These are phyloP conservation scores for Gossypioides kirkii DNA, from an alignment of 345 rosid genomes.

Conservation along the genomic window DNA sequence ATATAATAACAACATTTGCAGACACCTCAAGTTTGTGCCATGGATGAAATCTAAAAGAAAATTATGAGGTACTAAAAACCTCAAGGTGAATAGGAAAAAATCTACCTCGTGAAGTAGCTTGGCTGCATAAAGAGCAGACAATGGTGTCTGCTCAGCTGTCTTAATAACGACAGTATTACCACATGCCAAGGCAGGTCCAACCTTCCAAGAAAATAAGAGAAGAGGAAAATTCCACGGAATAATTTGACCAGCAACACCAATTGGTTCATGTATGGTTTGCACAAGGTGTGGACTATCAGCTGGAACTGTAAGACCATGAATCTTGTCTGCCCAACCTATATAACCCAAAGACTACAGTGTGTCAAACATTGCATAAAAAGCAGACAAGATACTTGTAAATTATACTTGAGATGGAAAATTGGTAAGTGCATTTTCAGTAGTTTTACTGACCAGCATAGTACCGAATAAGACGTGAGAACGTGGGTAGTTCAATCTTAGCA, in stretches of 20 bases:
- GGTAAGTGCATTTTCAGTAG: background rate
- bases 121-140: conserved; percentile 49
- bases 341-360: conserved; percentile 8
- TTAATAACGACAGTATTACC: conserved; percentile 62
- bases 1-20: background rate
- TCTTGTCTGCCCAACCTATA: conserved; percentile 96
- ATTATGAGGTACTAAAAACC: too few species aligned
- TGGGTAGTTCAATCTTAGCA: conserved; percentile 67
- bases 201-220: conserved; percentile 70
- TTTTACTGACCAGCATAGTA: conserved; percentile 79
- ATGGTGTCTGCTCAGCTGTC: conserved; percentile 72
- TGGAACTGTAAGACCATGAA: conserved; percentile 81
- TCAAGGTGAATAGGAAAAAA: background rate
- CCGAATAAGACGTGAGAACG: conserved; percentile 59
- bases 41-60: too few species aligned
- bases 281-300: conserved; percentile 74
- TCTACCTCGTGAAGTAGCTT: conserved; percentile 59
- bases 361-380: background rate
- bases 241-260: conserved; percentile 94
- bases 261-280: conserved; percentile 85
- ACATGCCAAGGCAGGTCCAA: conserved; percentile 65
- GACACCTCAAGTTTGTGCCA: background rate
- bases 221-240: conserved; percentile 98
- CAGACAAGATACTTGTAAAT: background rate
- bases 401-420: background rate